phyloP scores from a whole-genome alignment of 495 filamentous ascomycete genomes.

The Podospora pseudopauciseta region DNA sequence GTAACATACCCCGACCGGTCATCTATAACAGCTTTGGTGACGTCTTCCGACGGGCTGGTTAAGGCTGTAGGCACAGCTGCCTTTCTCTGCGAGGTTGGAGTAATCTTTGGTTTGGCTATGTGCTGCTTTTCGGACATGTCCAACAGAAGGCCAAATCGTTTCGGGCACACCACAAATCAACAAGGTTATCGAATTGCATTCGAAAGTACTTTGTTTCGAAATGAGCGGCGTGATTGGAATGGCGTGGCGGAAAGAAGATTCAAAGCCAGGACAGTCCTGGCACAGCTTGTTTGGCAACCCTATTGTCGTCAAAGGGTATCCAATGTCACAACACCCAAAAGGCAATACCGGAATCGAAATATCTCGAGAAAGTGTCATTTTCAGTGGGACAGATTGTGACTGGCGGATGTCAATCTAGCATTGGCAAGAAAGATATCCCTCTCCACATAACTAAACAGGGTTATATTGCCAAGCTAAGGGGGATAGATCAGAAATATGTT shows the following conservation, averaged over 20 bases:
- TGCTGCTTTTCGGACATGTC: not conserved
- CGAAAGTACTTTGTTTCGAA: no score
- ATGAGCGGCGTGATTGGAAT: no score
- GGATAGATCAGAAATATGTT: not conserved
- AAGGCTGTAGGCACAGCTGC: not conserved
- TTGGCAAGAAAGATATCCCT: not conserved
- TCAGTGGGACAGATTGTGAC: not conserved
- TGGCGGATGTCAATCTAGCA: not conserved
- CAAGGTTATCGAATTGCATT: not conserved
- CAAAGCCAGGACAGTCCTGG: not conserved
- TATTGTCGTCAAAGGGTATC: not conserved
- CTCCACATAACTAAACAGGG: not conserved
- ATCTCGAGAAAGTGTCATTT: not conserved
- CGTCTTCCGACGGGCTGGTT: not conserved
- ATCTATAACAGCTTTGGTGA: no score
- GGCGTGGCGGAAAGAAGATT: no score
- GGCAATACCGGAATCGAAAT: not conserved
- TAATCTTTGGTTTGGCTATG: not conserved
- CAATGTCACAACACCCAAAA: not conserved
- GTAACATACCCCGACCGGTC: no score
- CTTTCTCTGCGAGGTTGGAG: not conserved
- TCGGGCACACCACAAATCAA: not conserved
- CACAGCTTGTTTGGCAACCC: not conserved
- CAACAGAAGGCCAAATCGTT: not conserved
- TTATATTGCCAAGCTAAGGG: not conserved